Evolutionary conservation across 345 rosid genomes (phyloP).

Genomic region (Aquilaria sinensis): DNA sequence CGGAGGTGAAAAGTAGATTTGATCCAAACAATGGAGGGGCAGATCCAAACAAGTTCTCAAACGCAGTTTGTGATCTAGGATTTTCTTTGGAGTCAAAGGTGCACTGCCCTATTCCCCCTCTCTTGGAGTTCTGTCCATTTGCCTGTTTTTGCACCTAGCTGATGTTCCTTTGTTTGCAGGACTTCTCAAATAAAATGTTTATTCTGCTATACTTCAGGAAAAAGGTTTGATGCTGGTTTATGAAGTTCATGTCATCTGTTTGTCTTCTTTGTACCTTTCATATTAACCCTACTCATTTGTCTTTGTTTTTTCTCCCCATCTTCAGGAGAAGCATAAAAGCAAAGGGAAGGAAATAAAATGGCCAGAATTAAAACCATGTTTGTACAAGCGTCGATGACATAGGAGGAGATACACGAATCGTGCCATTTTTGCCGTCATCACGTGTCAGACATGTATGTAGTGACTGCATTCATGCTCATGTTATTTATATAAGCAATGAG

Average conservation of each 20-base stretch:
- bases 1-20: constrained; percentile 92
- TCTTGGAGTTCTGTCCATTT: not conserved
- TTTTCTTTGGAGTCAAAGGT: constrained; percentile 55
- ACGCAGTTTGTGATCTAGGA: constrained; percentile 74
- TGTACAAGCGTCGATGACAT: constrained; percentile 80
- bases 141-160: constrained; percentile 6
- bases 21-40: constrained; percentile 92
- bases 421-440: too few species aligned
- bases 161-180: constrained; percentile 37
- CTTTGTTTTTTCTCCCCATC: constrained; percentile 2
- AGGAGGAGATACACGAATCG: not conserved
- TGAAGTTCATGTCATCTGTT: not conserved
- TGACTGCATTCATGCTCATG: too few species aligned
- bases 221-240: constrained; percentile 43
- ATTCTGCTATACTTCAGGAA: constrained; percentile 66
- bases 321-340: constrained; percentile 50
- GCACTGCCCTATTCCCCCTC: not conserved
- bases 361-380: constrained; percentile 90
- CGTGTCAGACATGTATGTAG: too few species aligned
- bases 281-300: not conserved
- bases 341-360: constrained; percentile 51
- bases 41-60: constrained; percentile 63
- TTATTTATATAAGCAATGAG: too few species aligned
- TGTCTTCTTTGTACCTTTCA: not conserved
- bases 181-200: constrained; percentile 87